Base-by-base conservation (phyloP, 176 grass and related monocot genomes). In the Stipa capillata region DNA sequence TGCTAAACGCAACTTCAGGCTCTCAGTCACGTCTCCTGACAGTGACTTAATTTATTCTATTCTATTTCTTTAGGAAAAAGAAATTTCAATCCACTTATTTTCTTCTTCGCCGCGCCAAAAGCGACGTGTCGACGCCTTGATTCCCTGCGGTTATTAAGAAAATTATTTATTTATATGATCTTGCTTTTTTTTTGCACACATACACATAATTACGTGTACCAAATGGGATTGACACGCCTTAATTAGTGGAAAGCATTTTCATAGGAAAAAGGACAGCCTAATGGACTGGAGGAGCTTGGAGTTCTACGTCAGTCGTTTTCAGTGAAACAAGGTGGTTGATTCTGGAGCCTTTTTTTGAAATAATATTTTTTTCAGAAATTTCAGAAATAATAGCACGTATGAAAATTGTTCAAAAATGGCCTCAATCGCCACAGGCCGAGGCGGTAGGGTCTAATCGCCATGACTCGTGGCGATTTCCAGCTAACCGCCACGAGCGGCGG, bases 21-120 rank as follows among this genome's bases (percentile, higher is more conserved):
- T n/a, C n/a, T n/a, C n/a, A n/a, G n/a, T n/a, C n/a, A n/a, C n/a
- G n/a, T n/a, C n/a, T n/a, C n/a, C n/a, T n/a, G 35, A 76, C 61
- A 83, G 71, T 12, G 47, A 66, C 82, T n/a, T 56, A 32, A 45
- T 55, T 44, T 60, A 68, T 76, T 76, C 47, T 84, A 56, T 12
- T 32, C 25, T 70, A 70, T 20, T 70, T 70, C 9, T 28, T 18
- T 42, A 69, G n/a, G n/a, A n/a, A n/a, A n/a, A n/a, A n/a, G n/a
- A n/a, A n/a, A n/a, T n/a, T n/a, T n/a, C n/a, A n/a, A n/a, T n/a
- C n/a, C n/a, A n/a, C n/a, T n/a, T n/a, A 16, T 20, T 47, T 76
- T 65, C 37, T 20, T 34, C 32, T 34, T 37, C 8, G 2, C 36
- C 7, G 20, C 7, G 39, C 3, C n/a, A 53, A 84, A 24, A 68